Evolutionary conservation across 768 basidiomycete species (phyloP), one percentile per base, ranked within the genome.

Genomic region (Russula dissimulans): DNA sequence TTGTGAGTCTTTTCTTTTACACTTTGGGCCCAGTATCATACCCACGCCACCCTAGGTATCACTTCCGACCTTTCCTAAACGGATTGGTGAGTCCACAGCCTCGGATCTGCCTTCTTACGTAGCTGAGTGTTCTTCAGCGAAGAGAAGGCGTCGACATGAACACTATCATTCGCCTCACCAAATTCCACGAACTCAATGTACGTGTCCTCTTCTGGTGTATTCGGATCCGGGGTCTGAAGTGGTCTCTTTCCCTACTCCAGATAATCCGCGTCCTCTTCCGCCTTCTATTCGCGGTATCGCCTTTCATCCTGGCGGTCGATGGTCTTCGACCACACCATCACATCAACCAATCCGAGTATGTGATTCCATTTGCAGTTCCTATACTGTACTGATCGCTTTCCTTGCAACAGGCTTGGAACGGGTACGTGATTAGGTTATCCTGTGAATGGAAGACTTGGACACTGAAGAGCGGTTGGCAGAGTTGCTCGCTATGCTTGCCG

Each of bases 121-220:
- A 12, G 42, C 55, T 64, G 8, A 47, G 26, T 5, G 7, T 9
- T 15, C n/a, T 12, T 32, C 65, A 89, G 86, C 79, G 78, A 67
- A 66, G 65, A 15, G 79, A 86, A 68, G 81, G 81, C 8, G 84
- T 89, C 9, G 89, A 91, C 54, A 77, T 66, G 17, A 75, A 66
- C 34, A 89, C 85, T 3, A 77, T 91, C 49, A 78, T 88, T 22
- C 82, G 89, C 22, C 72, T 93, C 52, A 85, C 85, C 39, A 91
- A 85, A 63, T 92, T 89, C 68, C 86, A 88, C 43, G 88, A 92
- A 67, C 72, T 91, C 43, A 93, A 93, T 65, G 90, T 91, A 63
- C 39, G 88, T 72, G 6, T 9, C 41, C 18, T 10, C 4, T 26
- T 34, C 38, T 58, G 26, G 6, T 6, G 7, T 17, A 42, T 22